phyloP scores from a whole-genome alignment of 495 filamentous ascomycete species.

The Daldinia loculata region DNA sequence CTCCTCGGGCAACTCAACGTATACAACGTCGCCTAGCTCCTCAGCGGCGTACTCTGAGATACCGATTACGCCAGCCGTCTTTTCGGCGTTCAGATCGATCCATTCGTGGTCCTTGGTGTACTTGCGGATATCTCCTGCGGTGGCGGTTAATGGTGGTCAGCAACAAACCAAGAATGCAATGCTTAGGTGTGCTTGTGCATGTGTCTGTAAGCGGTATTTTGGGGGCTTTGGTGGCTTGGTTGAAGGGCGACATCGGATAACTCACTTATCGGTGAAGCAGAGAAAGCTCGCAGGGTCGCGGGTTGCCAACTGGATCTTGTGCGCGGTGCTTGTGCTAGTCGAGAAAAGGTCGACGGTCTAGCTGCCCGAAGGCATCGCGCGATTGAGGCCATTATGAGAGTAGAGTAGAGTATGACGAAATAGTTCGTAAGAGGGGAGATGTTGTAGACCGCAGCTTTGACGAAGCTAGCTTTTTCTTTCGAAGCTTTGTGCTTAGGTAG shows the following conservation, averaged over 20 bases:
- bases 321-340: slow-evolving; percentile 48
- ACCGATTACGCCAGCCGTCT: slow-evolving; percentile 76
- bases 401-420: not conserved
- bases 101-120: slow-evolving; percentile 99
- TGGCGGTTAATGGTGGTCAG: slow-evolving; percentile 22
- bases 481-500: slow-evolving; percentile 18
- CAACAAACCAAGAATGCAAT: not conserved
- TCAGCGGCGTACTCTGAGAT: slow-evolving; percentile 92
- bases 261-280: slow-evolving; percentile 56
- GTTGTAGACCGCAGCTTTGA: slow-evolving; percentile 15
- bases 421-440: not conserved
- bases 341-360: slow-evolving; percentile 52
- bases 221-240: not conserved
- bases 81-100: slow-evolving; percentile 84
- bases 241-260: slow-evolving; percentile 44
- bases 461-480: slow-evolving; percentile 18
- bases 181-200: not conserved
- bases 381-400: slow-evolving; percentile 57
- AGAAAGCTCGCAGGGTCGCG: slow-evolving; percentile 51
- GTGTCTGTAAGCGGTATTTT: too few relatives aligned
- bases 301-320: slow-evolving; percentile 44
- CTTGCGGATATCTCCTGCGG: slow-evolving; percentile 70
- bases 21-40: slow-evolving; percentile 94
- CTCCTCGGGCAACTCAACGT: slow-evolving; percentile 84
- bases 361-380: slow-evolving; percentile 56